Evolutionary conservation across 2,329 filamentous ascomycete genomes (phyloP).

Genomic region (Ceratocystis ficicola): DNA sequence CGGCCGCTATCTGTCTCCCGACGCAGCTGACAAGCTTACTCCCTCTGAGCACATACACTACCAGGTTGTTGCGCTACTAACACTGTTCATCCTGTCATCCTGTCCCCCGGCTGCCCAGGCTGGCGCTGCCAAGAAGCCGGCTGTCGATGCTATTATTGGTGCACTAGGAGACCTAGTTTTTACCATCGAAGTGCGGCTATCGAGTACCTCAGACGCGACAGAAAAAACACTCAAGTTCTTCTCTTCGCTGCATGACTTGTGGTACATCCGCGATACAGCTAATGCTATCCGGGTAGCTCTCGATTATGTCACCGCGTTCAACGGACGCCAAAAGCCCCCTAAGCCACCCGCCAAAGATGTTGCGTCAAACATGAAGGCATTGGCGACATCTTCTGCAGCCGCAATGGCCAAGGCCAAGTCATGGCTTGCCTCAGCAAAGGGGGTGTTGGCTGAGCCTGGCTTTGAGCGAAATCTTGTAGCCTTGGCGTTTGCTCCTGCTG

Average conservation of each 20-base stretch:
- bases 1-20: conserved; percentile 29
- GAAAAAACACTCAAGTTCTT: conserved; percentile 18
- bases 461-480: conserved; percentile 26
- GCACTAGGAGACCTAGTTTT: conserved; percentile 17
- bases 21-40: conserved; percentile 30
- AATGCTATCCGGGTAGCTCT: conserved; percentile 28
- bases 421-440: conserved; percentile 27
- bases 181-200: conserved; percentile 15
- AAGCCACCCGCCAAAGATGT: conserved; percentile 32
- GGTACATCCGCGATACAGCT: conserved; percentile 32
- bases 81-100: conserved; percentile 23
- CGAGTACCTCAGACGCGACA: conserved; percentile 8
- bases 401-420: conserved; percentile 30
- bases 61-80: conserved; percentile 34
- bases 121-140: conserved; percentile 1
- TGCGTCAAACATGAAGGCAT: conserved; percentile 28
- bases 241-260: conserved; percentile 30
- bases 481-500: conserved; percentile 33
- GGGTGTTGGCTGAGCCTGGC: conserved; percentile 26
- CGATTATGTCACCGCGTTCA: conserved; percentile 30
- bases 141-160: conserved; percentile 15
- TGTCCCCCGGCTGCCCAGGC: conserved; percentile 1
- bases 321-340: conserved; percentile 32
- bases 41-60: conserved; percentile 35
- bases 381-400: conserved; percentile 28